Evolutionary conservation across 176 grass and related monocot genomes (phyloP), one percentile per base, ranked within the genome.

Genomic region (Cenchrus fungigraminus): DNA sequence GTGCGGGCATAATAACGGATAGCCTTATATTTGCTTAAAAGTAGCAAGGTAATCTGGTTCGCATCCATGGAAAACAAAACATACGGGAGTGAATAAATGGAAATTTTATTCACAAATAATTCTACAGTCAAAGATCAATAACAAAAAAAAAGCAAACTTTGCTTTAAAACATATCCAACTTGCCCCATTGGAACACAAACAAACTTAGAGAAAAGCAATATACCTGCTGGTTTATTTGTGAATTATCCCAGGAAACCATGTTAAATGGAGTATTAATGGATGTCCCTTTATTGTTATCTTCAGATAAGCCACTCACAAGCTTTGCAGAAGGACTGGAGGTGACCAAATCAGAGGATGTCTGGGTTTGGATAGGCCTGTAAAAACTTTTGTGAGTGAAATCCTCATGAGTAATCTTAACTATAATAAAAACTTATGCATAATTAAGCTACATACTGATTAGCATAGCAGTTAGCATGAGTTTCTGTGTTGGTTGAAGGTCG

Each of bases 191-290:
- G 28, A 71, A 89, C 11, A 85, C 53, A 82, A 72, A 46, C 20
- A 91, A 73, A 7, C 49, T 60, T 65, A 4, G 13, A 49, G 14
- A 85, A 82, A 85, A 70, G 20, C 45, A 65, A 76, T 64, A 73
- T 87, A 96, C 97, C 93, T 94, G 97, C 62, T 94, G 91, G 86
- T 86, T 95, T 68, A 77, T 67, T 74, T 88, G 91, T 89, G 77
- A 86, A 91, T 63, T 91, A 79, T 91, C 93, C 93, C 93, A 94
- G 47, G 88, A 88, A 84, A 72, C 92, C 55, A 92, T 88, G 82
- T 85, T 76, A 83, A 92, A 80, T 62, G 88, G 69, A 92, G 91
- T 68, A 76, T 71, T 86, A 61, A 87, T 83, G 68, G 90, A 44
- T 42, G 71, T 43, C 29, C 79, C 40, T 85, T 86, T 84, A 84